Conservation (phyloP, 768 basidiomycete genomes). For the Coprinopsis marcescibilis region DNA sequence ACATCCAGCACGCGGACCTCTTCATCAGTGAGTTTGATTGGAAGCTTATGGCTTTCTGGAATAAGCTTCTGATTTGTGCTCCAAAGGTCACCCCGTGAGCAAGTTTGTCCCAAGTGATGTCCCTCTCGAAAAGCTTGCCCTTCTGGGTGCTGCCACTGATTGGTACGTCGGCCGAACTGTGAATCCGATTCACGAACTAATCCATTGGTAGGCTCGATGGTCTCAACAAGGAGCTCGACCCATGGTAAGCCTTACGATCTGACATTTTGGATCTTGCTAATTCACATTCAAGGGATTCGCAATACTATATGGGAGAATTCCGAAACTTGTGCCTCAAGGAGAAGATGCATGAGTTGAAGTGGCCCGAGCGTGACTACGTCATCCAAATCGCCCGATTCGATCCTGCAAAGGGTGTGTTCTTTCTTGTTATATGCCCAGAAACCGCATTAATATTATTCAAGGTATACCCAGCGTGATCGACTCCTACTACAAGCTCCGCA, state of each 20-base stretch:
- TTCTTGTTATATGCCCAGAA: background rate
- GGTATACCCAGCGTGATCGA: conserved; percentile 84
- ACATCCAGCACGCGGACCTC: conserved; percentile 82
- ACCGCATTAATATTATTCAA: conserved; percentile 24
- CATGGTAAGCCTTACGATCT: conserved; percentile 45
- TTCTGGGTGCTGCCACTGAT: conserved; percentile 82
- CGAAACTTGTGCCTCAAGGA: conserved; percentile 68
- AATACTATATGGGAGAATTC: conserved; percentile 89
- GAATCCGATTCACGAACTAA: background rate
- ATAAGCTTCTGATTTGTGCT: conserved; percentile 1
- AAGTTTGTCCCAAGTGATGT: conserved; percentile 91
- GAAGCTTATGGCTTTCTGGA: no score
- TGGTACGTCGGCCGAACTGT: conserved; percentile 44
- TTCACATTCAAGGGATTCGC: conserved; percentile 50
- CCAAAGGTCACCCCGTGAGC: conserved; percentile 73
- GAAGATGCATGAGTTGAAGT: conserved; percentile 73
- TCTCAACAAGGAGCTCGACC: conserved; percentile 80
- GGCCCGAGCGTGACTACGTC: conserved; percentile 81
- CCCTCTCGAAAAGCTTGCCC: conserved; percentile 58
- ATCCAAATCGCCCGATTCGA: conserved; percentile 95
- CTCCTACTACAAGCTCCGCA: conserved; percentile 81
- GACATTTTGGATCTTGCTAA: conserved; percentile 5
- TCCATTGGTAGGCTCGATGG: conserved; percentile 68
- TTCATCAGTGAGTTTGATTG: conserved; percentile 63
- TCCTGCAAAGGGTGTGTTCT: conserved; percentile 50